Conservation (phyloP, 2,329 filamentous ascomycete species). For the Fusarium floridanum region DNA sequence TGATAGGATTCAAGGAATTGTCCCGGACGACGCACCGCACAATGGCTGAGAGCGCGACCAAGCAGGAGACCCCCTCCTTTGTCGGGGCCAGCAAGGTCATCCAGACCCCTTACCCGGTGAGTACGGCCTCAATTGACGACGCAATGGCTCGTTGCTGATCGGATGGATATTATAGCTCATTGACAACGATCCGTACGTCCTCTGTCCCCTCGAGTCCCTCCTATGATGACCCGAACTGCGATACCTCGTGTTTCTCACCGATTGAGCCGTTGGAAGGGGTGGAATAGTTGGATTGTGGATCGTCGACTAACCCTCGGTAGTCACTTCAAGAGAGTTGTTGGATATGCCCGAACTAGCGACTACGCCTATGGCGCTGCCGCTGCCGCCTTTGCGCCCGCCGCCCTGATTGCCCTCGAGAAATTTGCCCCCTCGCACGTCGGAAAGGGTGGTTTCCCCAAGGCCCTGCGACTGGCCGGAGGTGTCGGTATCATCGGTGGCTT, state of each 20-base stretch:
- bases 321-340: slow-evolving; percentile 89
- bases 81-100: slow-evolving; percentile 75
- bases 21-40: slow-evolving; percentile 47
- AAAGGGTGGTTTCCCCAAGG: slow-evolving; percentile 83
- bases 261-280: not conserved
- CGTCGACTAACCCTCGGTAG: slow-evolving; percentile 61
- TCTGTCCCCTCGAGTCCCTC: slow-evolving; percentile 3
- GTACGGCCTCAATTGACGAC: slow-evolving; percentile 52
- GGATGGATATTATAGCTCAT: slow-evolving; percentile 79
- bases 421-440: slow-evolving; percentile 88
- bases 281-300: slow-evolving; percentile 9
- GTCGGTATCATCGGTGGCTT: slow-evolving; percentile 84
- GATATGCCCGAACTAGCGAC: slow-evolving; percentile 88
- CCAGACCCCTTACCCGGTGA: slow-evolving; percentile 87
- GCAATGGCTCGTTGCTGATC: slow-evolving; percentile 41
- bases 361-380: slow-evolving; percentile 78
- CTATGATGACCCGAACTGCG: slow-evolving; percentile 9
- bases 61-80: slow-evolving; percentile 53
- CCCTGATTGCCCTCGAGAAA: slow-evolving; percentile 84
- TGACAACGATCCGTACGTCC: slow-evolving; percentile 92
- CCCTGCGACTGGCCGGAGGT: slow-evolving; percentile 82
- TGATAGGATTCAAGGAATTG: slow-evolving; percentile 47
- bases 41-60: slow-evolving; percentile 57
- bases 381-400: slow-evolving; percentile 77
- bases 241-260: not conserved